Evolutionary conservation across 768 basidiomycete species (phyloP), one percentile per base, ranked within the genome.

Genomic region (Phylloporus sp.): DNA sequence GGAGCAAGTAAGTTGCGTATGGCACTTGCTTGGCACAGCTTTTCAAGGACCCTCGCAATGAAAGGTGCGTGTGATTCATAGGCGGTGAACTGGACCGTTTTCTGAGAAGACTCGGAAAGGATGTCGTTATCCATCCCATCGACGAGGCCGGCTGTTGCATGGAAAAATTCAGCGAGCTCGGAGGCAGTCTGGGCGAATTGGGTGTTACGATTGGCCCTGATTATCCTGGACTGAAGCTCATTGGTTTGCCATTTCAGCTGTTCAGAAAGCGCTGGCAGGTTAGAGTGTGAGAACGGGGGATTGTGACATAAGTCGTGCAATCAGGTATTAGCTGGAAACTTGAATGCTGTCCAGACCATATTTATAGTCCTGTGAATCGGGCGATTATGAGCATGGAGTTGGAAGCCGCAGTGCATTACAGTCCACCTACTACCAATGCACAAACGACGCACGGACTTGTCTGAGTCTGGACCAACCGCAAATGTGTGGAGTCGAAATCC

Each of bases 31-130:
- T 15, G 38, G 6, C 44, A 44, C 2, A 42, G 46, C 17, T 13
- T 42, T 20, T 58, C 34, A 3, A 26, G 41, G 29, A 54, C 29
- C 31, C 24, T 40, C 6, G 48, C 26, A 9, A 53, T 5, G 17
- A 56, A 50, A 3, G 57, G 50, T 7, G 38, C 26, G 15, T 56
- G 56, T 6, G 50, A 24, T 0, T 50, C 48, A 13, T 59, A 59
- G 9, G 48, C 56, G 14, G 50, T 56, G 23, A 44, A 9, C 8
- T 45, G 46, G 5, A 56, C 54, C 7, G 50, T 48, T 13, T 45
- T 17, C 3, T 31, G 51, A 35, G 48, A 59, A 4, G 31, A 9
- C 3, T 53, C 32, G 18, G 24, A 47, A 22, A 56, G 42, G 17
- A 17, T 6, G 6, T 22, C 36, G 27, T 45, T 36, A 8, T 37